Base-by-base conservation (phyloP, 2,329 filamentous ascomycete genomes). In the Pseudogymnoascus sp. region DNA sequence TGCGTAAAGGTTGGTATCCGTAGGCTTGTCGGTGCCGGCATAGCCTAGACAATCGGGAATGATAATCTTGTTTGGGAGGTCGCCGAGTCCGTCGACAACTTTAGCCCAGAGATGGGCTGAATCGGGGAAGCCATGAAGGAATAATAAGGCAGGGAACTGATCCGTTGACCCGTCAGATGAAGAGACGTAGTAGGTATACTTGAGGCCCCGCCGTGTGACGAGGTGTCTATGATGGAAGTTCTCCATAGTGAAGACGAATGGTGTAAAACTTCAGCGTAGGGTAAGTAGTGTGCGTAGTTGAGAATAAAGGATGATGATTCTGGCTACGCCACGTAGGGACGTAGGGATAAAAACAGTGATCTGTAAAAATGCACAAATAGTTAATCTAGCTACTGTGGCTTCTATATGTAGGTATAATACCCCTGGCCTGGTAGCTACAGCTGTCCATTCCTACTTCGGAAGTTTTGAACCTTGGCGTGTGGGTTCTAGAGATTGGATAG, bases 61-160 rank as follows among this genome's bases (percentile, higher is more conserved):
- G 0, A 81, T 61, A 8, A 80, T 67, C 0, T 78, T 77, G 63
- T 78, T 65, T 38, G 0, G 68, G 24, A 47, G 61, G 40, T 61
- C 64, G 66, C 60, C 65, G 66, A 62, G 62, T 62, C 6, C 63
- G 31, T 8, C 6, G 14, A 62, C 67, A 63, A 59, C n/a, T 6
- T 19, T 16, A 24, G 6, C 8, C 59, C 78, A 81, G 70, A 80
- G 78, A 37, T 72, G 70, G 16, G 73, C 71, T 31, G 75, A 76
- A 6, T 78, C 79, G 24, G 79, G 79, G 53, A 79, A 79, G 35
- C 79, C 78, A 64, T 81, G 80, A 10, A 81, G 72, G 61, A 82
- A 72, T 16, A 82, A 69, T 6, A 81, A 67, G 0, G 78, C 79
- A 3, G 71, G 40, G 6, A 2, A 14, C 11, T 59, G 21, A 24